Percentiles rank a stretch among this genome's conserved stretches.
phyloP scores from a whole-genome alignment of 306 rosid species.

The Prunus persica region Prunus_persica_NCBIv2 NC_034009.1:41455501-41456000 shows the following conservation, averaged over 20 bases:
- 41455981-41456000: neutral
- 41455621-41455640: constrained; percentile 72
- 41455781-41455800: neutral
- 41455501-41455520: neutral
- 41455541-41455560: constrained; percentile 89
- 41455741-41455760: neutral
- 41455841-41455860: neutral
- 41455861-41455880: neutral
- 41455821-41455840: neutral
- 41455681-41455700: constrained; percentile 6
- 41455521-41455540: constrained; percentile 55
- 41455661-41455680: constrained; percentile 63
- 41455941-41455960: neutral
- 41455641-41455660: constrained; percentile 72
- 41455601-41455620: constrained; percentile 59
- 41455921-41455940: neutral
- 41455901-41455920: neutral
- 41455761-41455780: neutral
- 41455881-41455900: too few species aligned
- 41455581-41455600: constrained; percentile 64
- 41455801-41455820: neutral
- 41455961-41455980: neutral
- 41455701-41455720: neutral
- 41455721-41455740: neutral
- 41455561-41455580: constrained; percentile 93